phyloP scores from a whole-genome alignment of 495 filamentous ascomycete genomes.

The Hypoxylon perforatum region DNA sequence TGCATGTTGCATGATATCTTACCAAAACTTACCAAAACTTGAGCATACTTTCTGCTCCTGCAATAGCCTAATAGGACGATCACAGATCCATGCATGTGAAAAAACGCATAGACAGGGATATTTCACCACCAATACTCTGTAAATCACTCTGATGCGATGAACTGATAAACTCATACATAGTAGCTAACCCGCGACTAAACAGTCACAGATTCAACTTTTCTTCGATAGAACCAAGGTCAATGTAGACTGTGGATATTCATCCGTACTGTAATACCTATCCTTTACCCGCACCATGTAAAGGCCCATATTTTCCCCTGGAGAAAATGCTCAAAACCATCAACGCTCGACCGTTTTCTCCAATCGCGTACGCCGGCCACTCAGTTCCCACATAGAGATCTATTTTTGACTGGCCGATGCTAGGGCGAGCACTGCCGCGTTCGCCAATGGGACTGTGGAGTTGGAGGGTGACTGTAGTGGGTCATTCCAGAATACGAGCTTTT shows the following conservation, averaged over 20 bases:
- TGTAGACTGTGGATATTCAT: slow-evolving; percentile 1
- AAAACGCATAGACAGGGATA: too few relatives aligned
- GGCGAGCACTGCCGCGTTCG: slow-evolving; percentile 19
- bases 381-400: slow-evolving; percentile 31
- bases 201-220: too few relatives aligned
- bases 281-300: background rate
- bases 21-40: background rate
- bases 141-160: too few relatives aligned
- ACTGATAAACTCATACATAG: too few relatives aligned
- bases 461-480: slow-evolving; percentile 18
- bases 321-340: slow-evolving; percentile 7
- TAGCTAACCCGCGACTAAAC: too few relatives aligned
- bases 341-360: slow-evolving; percentile 7
- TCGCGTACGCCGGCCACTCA: background rate
- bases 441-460: slow-evolving; percentile 17
- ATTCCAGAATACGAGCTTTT: slow-evolving; percentile 44
- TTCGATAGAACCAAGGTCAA: background rate
- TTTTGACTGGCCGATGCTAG: slow-evolving; percentile 35
- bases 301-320: slow-evolving; percentile 19
- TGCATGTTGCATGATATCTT: background rate
- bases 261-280: background rate
- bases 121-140: too few relatives aligned
- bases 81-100: slow-evolving; percentile 2
- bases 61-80: background rate
- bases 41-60: background rate